Conservation (phyloP, 1,284 basidiomycete species). For the Tilletia setariae region DNA sequence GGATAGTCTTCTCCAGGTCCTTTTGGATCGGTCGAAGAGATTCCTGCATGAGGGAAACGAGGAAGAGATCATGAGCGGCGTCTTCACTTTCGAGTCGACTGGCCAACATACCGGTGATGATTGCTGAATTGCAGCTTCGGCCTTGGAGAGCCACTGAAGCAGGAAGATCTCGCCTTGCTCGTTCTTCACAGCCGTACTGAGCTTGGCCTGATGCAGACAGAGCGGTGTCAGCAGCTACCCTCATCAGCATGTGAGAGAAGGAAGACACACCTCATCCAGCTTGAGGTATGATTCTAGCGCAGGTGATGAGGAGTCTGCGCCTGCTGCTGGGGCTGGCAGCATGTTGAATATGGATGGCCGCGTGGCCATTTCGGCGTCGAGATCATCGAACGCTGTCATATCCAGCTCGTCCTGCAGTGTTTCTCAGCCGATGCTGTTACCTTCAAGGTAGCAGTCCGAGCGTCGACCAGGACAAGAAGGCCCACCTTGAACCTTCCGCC, state of each 20-base stretch:
- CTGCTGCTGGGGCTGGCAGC: not conserved
- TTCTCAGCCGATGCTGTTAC: too few relatives aligned
- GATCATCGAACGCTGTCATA: not conserved
- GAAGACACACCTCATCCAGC: slow-evolving; percentile 14
- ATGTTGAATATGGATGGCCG: slow-evolving; percentile 7
- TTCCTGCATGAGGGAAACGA: slow-evolving; percentile 23
- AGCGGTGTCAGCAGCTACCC: not conserved
- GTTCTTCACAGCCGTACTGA: slow-evolving; percentile 58
- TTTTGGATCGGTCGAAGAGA: slow-evolving; percentile 64
- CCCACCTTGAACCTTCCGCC: too few relatives aligned
- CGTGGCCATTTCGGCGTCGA: not conserved
- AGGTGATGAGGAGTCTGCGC: too few relatives aligned
- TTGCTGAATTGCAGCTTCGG: slow-evolving; percentile 63
- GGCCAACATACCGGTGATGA: slow-evolving; percentile 16
- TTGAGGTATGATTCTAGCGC: slow-evolving; percentile 6
- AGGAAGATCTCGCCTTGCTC: slow-evolving; percentile 77
- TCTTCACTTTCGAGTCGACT: too few relatives aligned
- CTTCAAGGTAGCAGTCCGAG: too few relatives aligned
- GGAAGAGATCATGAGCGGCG: slow-evolving; percentile 25
- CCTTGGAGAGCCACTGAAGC: slow-evolving; percentile 73
- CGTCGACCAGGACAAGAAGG: too few relatives aligned
- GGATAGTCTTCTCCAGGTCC: slow-evolving; percentile 64
- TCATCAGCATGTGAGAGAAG: not conserved
- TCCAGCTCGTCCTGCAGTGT: too few relatives aligned
- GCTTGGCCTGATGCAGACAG: slow-evolving; percentile 22